These are phyloP conservation scores for Simplicillium sp. DNA, from an alignment of 2,329 filamentous ascomycete species.

Conservation along the genomic window DNA sequence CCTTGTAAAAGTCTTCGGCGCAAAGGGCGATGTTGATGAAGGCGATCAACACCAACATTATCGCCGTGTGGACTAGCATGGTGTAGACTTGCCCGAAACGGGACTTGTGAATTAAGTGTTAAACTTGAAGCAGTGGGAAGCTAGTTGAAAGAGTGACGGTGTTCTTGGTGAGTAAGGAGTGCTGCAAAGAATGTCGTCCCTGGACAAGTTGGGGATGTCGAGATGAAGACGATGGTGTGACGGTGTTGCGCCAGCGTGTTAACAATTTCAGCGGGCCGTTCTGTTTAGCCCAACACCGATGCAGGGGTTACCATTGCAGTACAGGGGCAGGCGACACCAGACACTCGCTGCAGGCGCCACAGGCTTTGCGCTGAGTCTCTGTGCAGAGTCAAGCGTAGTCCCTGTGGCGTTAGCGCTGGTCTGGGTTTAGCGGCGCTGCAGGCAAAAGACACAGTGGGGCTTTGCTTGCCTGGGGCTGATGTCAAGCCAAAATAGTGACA, in stretches of 20 bases:
- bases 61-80: conserved; percentile 43
- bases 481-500: too few relatives aligned
- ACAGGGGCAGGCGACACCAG: too few relatives aligned
- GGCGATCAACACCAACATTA: conserved; percentile 41
- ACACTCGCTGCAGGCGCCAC: too few relatives aligned
- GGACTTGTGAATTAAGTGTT: background rate
- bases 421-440: too few relatives aligned
- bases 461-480: too few relatives aligned
- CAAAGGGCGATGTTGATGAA: conserved; percentile 46
- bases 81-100: conserved; percentile 11
- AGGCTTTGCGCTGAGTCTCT: too few relatives aligned
- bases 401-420: too few relatives aligned
- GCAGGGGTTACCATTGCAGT: too few relatives aligned
- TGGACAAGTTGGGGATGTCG: background rate
- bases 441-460: too few relatives aligned
- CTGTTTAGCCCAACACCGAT: too few relatives aligned
- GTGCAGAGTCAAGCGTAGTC: too few relatives aligned
- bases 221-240: background rate
- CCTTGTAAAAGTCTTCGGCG: conserved; percentile 73
- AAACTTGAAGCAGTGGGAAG: conserved; percentile 1
- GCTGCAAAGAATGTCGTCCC: background rate
- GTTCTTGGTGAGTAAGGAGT: background rate
- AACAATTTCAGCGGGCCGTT: conserved; percentile 3
- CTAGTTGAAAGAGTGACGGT: background rate
- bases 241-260: conserved; percentile 6